Evolutionary conservation across 1,139 yeast species (phyloP), one percentile per base, ranked within the genome.

Genomic region (Casaregolazyma lundiana): DNA sequence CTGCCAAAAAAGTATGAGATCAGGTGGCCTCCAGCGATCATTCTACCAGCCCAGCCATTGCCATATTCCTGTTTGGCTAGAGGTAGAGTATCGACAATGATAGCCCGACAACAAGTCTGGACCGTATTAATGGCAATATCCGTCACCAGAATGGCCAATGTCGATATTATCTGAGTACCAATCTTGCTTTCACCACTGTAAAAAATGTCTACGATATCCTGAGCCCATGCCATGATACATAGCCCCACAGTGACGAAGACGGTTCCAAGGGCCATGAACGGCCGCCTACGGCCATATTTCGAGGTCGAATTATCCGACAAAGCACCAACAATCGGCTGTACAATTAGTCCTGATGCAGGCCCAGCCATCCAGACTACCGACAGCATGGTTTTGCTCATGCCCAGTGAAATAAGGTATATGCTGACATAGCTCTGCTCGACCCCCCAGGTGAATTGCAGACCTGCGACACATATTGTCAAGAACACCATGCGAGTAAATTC

Each of bases 21-120:
- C 16, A 79, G 69, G 50, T 79, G 80, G 48, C 81, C 81, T 1
- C 67, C 65, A 0, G 82, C 80, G 48, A 81, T 78, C 74, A 81
- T 76, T 41, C 86, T 63, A 2, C 87, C 84, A 0, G 87, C 88
- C 86, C 85, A 80, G 1, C 86, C 87, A 56, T 81, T 81, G 16
- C 84, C 81, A 4, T 64, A 55, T 48, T 75, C 77, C 51, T 79
- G 84, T 51, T 76, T 79, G 21, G 67, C 60, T 1, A 75, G 64
- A 1, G 81, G 77, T 7, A 78, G 73, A 44, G 75, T 71, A 54
- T 79, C 84, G 19, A 78, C 81, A 38, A 79, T 77, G 24, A 78
- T 66, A 0, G 84, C 82, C 11, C 84, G 65, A 11, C 78, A 66
- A n/a, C 80, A 71, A 0, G 84, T 81, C 55, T 78, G 83, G 38